phyloP scores from a whole-genome alignment of 345 rosid species.

The Gossypioides kirkii region DNA sequence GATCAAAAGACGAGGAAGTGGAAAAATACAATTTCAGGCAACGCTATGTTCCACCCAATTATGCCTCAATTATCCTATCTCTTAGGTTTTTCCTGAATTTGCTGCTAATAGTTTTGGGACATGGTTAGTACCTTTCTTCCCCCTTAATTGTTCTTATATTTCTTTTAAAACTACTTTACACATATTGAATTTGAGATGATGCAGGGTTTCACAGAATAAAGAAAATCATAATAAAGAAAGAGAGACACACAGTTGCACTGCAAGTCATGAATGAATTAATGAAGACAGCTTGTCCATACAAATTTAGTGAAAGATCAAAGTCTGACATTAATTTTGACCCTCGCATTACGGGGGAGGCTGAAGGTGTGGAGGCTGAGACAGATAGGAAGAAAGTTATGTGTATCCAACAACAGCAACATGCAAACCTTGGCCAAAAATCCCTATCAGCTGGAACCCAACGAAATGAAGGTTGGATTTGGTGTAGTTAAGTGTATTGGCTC shows the following conservation, averaged over 20 bases:
- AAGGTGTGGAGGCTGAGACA: not conserved
- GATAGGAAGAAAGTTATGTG: not conserved
- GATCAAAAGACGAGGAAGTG: too few species aligned
- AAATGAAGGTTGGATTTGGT: not conserved
- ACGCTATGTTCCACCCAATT: conserved; percentile 30
- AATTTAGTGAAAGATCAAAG: conserved; percentile 4
- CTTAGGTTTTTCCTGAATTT: conserved; percentile 30
- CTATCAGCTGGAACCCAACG: not conserved
- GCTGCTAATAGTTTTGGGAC: conserved; percentile 33
- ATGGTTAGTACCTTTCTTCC: conserved; percentile 17
- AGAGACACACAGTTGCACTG: conserved; percentile 34
- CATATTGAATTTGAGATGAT: too few species aligned
- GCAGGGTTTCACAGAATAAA: conserved; percentile 27
- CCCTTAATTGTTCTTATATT: not conserved
- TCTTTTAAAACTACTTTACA: too few species aligned
- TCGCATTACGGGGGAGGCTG: not conserved
- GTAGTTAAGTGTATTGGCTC: too few species aligned
- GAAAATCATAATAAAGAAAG: conserved; percentile 29
- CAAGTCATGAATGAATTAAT: conserved; percentile 41
- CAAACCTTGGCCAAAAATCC: not conserved
- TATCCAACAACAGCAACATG: too few species aligned
- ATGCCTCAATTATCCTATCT: conserved; percentile 19
- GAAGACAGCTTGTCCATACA: not conserved
- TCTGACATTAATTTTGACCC: not conserved
- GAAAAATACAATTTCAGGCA: not conserved